Evolutionary conservation across 208 protist genomes (phyloP).

Genomic region (Leishmania turanica): DNA sequence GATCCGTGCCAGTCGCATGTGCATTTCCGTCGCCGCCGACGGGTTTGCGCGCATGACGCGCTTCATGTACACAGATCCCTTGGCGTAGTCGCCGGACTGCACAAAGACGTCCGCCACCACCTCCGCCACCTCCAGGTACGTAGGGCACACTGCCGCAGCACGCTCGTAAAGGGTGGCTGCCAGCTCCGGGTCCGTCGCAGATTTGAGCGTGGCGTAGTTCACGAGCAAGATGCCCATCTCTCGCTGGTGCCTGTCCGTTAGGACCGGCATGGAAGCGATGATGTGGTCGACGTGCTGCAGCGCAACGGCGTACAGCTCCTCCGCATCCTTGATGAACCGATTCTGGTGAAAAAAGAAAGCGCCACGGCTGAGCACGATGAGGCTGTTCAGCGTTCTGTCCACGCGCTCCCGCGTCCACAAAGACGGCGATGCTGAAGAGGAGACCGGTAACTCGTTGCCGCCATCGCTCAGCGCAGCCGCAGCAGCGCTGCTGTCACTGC

Average conservation of each 20-base stretch:
- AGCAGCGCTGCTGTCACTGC: not conserved
- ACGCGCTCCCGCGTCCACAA: constrained; percentile 20
- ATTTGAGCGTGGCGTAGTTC: constrained; percentile 77
- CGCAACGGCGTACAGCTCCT: constrained; percentile 69
- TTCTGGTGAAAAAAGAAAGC: constrained; percentile 84
- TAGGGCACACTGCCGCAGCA: constrained; percentile 49
- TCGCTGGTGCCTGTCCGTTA: constrained; percentile 37
- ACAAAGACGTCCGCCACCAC: constrained; percentile 75
- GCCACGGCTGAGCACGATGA: constrained; percentile 78
- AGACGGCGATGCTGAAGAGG: not conserved
- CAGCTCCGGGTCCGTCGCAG: constrained; percentile 18
- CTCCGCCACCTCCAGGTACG: constrained; percentile 55
- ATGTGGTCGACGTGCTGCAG: constrained; percentile 45
- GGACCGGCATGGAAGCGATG: constrained; percentile 17
- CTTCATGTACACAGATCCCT: constrained; percentile 56
- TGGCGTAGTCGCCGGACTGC: constrained; percentile 58
- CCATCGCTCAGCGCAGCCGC: not conserved
- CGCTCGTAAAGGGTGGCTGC: constrained; percentile 62
- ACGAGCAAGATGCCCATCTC: constrained; percentile 74
- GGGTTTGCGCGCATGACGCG: constrained; percentile 39
- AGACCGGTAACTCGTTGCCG: not conserved
- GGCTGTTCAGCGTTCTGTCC: constrained; percentile 44
- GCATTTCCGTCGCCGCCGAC: constrained; percentile 32
- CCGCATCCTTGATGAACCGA: constrained; percentile 57
- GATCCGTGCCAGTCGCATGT: constrained; percentile 44